Conservation (phyloP, 371 early-diverging fungal genomes). For the Rhizoclosmatium hyalinum region DNA sequence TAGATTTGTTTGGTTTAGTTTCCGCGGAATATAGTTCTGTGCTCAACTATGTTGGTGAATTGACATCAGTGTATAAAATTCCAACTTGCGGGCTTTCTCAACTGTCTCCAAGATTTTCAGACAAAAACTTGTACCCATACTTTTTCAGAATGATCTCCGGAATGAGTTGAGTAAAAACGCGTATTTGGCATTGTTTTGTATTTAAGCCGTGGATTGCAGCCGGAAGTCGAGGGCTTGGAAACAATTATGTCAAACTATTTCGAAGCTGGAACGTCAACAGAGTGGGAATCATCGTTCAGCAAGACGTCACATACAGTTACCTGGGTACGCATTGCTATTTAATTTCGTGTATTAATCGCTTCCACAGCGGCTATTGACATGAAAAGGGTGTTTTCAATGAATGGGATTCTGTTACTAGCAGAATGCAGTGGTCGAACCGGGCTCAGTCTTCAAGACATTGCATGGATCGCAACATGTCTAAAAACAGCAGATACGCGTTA, state of each 20-base stretch:
- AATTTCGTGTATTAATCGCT: background rate
- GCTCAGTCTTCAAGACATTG: background rate
- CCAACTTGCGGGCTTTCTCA: background rate
- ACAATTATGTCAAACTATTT: background rate
- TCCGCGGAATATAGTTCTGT: background rate
- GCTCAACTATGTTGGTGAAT: background rate
- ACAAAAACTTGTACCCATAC: slow-evolving; percentile 9
- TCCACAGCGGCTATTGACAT: background rate
- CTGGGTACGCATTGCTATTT: background rate
- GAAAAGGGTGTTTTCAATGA: background rate
- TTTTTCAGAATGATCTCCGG: background rate
- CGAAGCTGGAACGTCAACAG: background rate
- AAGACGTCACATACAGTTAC: background rate
- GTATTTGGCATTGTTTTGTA: background rate
- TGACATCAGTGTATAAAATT: background rate
- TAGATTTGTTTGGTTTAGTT: background rate
- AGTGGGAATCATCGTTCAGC: background rate
- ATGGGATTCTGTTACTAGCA: background rate
- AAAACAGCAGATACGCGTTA: background rate
- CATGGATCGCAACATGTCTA: background rate
- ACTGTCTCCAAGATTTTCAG: background rate
- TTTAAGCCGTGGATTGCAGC: background rate
- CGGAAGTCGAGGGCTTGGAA: background rate
- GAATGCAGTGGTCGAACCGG: background rate
- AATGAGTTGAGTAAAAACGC: too few relatives aligned